These are phyloP conservation scores for Vitis rupestris DNA, from an alignment of 164 flowering plant species.

Conservation along the genomic window DNA sequence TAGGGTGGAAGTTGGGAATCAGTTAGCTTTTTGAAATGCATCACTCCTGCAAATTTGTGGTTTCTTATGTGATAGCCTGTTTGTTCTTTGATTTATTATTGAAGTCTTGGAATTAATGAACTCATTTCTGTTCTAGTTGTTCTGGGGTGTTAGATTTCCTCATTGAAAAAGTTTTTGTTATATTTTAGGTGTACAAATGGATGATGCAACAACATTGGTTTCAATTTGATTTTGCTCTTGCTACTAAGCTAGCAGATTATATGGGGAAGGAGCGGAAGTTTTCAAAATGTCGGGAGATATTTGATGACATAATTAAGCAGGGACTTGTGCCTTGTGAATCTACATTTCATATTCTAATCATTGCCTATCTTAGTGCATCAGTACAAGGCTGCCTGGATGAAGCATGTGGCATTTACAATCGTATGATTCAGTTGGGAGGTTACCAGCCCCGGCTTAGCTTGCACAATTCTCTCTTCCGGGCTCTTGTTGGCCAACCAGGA, in stretches of 20 bases:
- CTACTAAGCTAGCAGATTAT: slow-evolving; percentile 85
- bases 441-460: slow-evolving; percentile 80
- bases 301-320: slow-evolving; percentile 78
- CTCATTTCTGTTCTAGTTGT: not conserved
- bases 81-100: not conserved
- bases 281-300: slow-evolving; percentile 79
- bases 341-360: slow-evolving; percentile 77
- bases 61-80: not conserved
- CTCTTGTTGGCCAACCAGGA: slow-evolving; percentile 72
- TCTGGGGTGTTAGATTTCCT: not conserved
- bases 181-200: slow-evolving; percentile 87
- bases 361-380: slow-evolving; percentile 79
- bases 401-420: slow-evolving; percentile 84
- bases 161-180: not conserved
- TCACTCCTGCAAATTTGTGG: not conserved
- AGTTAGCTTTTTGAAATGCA: not conserved
- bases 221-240: slow-evolving; percentile 82
- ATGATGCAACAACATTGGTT: slow-evolving; percentile 88
- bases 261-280: slow-evolving; percentile 85
- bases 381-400: slow-evolving; percentile 70
- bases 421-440: slow-evolving; percentile 90
- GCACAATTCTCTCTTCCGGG: slow-evolving; percentile 81
- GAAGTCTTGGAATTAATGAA: not conserved
- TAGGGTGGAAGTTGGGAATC: not conserved
- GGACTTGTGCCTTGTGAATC: slow-evolving; percentile 86